These are phyloP conservation scores for Echinosophora koreensis DNA, from an alignment of 306 rosid genomes.

Conservation along the genomic window DNA sequence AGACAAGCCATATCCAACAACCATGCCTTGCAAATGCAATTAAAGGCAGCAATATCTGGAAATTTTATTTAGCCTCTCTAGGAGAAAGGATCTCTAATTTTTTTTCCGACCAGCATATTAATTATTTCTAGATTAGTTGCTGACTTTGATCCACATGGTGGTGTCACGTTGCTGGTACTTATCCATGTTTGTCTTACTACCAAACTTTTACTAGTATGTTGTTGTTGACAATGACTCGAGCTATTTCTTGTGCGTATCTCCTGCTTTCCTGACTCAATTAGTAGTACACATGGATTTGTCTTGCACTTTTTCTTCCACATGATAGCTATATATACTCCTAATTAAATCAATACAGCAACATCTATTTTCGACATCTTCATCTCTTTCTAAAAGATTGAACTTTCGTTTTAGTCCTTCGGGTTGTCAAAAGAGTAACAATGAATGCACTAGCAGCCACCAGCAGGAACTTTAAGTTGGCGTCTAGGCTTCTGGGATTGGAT, in stretches of 20 bases:
- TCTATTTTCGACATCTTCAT: slow-evolving; percentile 37
- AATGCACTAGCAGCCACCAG: slow-evolving; percentile 82
- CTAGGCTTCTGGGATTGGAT: slow-evolving; percentile 88
- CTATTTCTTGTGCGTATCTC: slow-evolving; percentile 35
- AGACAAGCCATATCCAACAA: too few relatives aligned
- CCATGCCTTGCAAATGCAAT: too few relatives aligned
- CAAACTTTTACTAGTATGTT: slow-evolving; percentile 16
- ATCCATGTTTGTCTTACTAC: background rate
- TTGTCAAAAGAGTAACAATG: slow-evolving; percentile 48
- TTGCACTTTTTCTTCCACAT: background rate
- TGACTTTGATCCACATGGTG: slow-evolving; percentile 33
- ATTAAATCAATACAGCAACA: background rate
- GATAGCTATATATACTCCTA: background rate
- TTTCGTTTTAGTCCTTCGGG: slow-evolving; percentile 3
- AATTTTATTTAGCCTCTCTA: too few relatives aligned
- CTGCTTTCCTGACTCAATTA: background rate
- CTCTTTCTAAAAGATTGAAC: slow-evolving; percentile 16
- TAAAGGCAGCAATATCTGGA: too few relatives aligned
- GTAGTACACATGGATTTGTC: background rate
- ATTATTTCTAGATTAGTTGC: background rate
- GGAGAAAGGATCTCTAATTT: background rate
- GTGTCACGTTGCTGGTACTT: slow-evolving; percentile 28
- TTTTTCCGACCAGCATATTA: background rate
- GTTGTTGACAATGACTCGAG: slow-evolving; percentile 27
- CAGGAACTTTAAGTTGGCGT: slow-evolving; percentile 92